Percentiles rank a stretch among this genome's conserved stretches.
phyloP scores from a whole-genome alignment of 768 basidiomycete species.

The Dentipellis fragilis region DNA sequence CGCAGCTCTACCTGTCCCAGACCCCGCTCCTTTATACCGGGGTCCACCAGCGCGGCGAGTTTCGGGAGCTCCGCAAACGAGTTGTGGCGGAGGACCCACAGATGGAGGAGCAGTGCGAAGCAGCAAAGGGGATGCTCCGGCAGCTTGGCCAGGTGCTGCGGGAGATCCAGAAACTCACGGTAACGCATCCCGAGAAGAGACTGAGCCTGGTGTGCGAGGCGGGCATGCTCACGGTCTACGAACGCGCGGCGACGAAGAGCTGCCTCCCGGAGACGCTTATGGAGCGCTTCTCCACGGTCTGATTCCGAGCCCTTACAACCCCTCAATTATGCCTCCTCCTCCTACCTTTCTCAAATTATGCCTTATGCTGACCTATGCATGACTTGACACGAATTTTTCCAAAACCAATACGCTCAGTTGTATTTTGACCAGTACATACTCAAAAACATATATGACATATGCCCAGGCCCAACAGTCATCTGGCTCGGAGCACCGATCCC shows the following conservation, averaged over 20 bases:
- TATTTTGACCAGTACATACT: background rate
- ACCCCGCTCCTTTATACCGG: conserved; percentile 53
- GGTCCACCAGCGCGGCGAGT: conserved; percentile 41
- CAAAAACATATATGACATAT: background rate
- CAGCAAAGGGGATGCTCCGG: conserved; percentile 16
- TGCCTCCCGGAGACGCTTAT: conserved; percentile 2
- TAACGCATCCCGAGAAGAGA: conserved; percentile 7
- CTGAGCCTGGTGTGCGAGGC: conserved; percentile 11
- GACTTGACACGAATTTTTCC: background rate
- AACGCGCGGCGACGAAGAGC: background rate
- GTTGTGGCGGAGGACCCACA: conserved; percentile 14
- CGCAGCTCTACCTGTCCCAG: conserved; percentile 60
- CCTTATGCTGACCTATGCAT: background rate
- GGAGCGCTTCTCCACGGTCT: background rate
- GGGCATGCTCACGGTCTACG: conserved; percentile 4
- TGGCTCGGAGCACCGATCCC: too few relatives aligned
- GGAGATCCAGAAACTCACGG: conserved; percentile 12
- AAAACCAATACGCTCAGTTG: background rate
- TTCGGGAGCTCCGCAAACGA: conserved; percentile 37
- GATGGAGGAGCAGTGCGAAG: conserved; percentile 13
- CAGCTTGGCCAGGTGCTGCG: conserved; percentile 14
- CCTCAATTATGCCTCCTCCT: background rate
- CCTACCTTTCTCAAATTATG: background rate
- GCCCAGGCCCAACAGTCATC: too few relatives aligned
- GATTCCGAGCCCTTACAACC: background rate